Base-by-base conservation (phyloP, 306 rosid species). In the Pterocarpus macrocarpus region DNA sequence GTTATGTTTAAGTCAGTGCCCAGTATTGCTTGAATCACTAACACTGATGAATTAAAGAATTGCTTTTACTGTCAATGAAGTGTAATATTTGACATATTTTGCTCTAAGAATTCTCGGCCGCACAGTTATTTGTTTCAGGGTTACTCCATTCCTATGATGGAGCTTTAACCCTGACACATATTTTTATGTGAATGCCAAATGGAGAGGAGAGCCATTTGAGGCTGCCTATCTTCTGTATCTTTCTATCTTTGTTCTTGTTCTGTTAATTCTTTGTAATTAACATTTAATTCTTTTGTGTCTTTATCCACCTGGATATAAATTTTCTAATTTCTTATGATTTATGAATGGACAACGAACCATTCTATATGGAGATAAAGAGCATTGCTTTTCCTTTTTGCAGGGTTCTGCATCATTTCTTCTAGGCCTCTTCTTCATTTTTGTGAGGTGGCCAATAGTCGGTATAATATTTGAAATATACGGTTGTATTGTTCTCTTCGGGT, bases 371-470 rank as follows among this genome's bases (percentile, higher is more conserved):
- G 55, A 32, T 86, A 70, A 66, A 52, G 58, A 50, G 32, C 64
- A 64, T 39, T 59, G 14, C 39, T 49, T 63, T 80, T 62, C 65
- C 61, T 64, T 81, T 82, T 62, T 87, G 89, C 92, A 95, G 97
- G 98, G 98, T 62, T 79, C 98, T 83, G 92, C 82, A 7, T 85
- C 99, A 65, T 95, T 95, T 93, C 76, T 91, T 87, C 81, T 93
- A 2, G 99, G 99, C 79, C 95, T 95, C 57, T 90, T 95, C 82
- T 86, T 95, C 85, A 88, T 95, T 81, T 93, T 95, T 17, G 95
- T 93, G 78, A 92, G 99, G 87, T 93, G 95, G 93, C 97, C 99
- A 55, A 64, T 95, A 65, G 62, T 93, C 52, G 99, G 99, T 57
- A 95, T 95, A 78, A 69, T 92, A 70, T 75, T 93, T 68, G 95